Percentiles rank a stretch among this genome's conserved stretches.
Evolutionary conservation across 495 filamentous ascomycete genomes (phyloP).

Genomic region (Aspergillus conjunctus): DNA sequence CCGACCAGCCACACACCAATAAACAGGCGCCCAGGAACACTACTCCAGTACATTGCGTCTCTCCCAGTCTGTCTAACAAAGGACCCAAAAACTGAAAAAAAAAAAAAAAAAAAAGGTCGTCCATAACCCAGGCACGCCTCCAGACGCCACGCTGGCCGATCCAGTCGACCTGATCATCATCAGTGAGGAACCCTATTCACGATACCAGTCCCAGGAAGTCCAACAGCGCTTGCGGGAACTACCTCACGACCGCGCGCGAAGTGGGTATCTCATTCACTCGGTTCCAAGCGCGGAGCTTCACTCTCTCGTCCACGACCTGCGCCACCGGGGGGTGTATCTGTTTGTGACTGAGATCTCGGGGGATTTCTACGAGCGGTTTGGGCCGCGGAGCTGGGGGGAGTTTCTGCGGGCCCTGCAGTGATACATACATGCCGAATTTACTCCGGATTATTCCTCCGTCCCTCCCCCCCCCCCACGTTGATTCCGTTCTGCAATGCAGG

Average conservation of each 20-base stretch:
- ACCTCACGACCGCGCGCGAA: conserved; percentile 11
- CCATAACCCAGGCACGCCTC: conserved; percentile 26
- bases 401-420: conserved; percentile 20
- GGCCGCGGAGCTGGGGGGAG: conserved; percentile 14
- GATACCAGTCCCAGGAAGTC: conserved; percentile 20
- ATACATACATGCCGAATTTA: neutral
- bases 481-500: too few relatives aligned
- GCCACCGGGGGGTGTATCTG: conserved; percentile 16
- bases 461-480: too few relatives aligned
- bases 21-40: neutral
- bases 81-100: conserved; percentile 1
- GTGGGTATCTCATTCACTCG: conserved; percentile 18
- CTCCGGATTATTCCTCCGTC: neutral
- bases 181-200: conserved; percentile 22
- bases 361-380: conserved; percentile 27
- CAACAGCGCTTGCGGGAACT: conserved; percentile 14
- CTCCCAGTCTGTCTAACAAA: too few relatives aligned
- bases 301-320: conserved; percentile 16
- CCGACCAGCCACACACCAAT: neutral
- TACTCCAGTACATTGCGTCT: too few relatives aligned
- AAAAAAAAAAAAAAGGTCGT: conserved; percentile 12
- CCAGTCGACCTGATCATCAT: conserved; percentile 20
- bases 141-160: conserved; percentile 9
- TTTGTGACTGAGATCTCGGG: conserved; percentile 24
- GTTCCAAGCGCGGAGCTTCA: conserved; percentile 16